A percentile compares a stretch with the other conserved stretches of the same genome.
Evolutionary conservation across 805 yeast genomes (phyloP).

Genomic region (Saccharomyces paradoxus): DNA sequence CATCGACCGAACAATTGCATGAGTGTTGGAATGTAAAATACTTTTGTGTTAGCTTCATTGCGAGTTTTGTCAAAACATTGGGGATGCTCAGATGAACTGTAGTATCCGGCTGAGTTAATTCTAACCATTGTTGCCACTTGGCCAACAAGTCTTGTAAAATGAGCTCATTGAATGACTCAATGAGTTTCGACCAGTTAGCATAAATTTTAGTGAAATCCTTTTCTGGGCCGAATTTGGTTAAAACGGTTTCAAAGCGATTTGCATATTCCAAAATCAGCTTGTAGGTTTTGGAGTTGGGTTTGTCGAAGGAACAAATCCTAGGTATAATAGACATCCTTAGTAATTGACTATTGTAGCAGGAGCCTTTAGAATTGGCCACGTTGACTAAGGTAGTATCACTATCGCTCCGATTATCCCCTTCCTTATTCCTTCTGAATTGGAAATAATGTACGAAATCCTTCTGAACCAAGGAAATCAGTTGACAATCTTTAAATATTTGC

Average conservation of each 20-base stretch:
- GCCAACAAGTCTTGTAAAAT: conserved; percentile 10
- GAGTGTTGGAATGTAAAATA: conserved; percentile 10
- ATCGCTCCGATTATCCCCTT: neutral
- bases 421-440: neutral
- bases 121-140: conserved; percentile 16
- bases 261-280: conserved; percentile 2
- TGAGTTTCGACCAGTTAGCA: conserved; percentile 9
- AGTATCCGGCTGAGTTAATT: conserved; percentile 7
- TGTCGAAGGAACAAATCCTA: neutral
- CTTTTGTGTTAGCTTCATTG: neutral
- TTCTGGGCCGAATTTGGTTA: conserved; percentile 6
- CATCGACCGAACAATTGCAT: conserved; percentile 3
- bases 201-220: conserved; percentile 5
- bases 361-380: neutral
- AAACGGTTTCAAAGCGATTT: conserved; percentile 6
- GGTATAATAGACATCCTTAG: neutral
- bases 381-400: neutral
- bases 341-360: neutral
- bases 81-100: conserved; percentile 3
- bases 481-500: neutral
- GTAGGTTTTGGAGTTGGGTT: neutral
- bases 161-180: conserved; percentile 13
- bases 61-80: conserved; percentile 3
- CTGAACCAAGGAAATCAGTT: neutral
- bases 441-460: neutral